Evolutionary conservation across 768 basidiomycete genomes (phyloP).

Genomic region (Boletus speciosus): DNA sequence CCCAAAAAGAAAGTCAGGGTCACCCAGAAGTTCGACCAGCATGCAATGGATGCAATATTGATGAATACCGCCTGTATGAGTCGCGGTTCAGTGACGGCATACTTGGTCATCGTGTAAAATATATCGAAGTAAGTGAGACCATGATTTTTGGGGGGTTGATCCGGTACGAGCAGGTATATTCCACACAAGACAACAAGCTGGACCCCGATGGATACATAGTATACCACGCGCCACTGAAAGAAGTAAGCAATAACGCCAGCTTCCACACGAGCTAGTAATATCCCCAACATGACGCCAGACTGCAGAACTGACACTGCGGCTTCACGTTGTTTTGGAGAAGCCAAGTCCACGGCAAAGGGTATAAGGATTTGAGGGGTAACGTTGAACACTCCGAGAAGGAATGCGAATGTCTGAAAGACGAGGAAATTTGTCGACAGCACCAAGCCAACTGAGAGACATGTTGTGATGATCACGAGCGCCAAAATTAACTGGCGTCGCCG

Average conservation of each 20-base stretch:
- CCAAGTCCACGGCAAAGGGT: slow-evolving; percentile 44
- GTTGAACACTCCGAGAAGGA: slow-evolving; percentile 38
- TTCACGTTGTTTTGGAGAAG: slow-evolving; percentile 24
- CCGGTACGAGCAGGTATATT: slow-evolving; percentile 36
- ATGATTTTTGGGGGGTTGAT: slow-evolving; percentile 38
- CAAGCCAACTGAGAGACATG: slow-evolving; percentile 37
- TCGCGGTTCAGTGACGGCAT: slow-evolving; percentile 39
- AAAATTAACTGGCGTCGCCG: slow-evolving; percentile 42
- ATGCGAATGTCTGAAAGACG: slow-evolving; percentile 34
- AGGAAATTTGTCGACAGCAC: slow-evolving; percentile 33
- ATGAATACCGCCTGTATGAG: slow-evolving; percentile 33
- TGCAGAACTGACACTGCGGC: slow-evolving; percentile 30
- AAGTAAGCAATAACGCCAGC: slow-evolving; percentile 39
- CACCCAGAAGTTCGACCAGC: slow-evolving; percentile 34
- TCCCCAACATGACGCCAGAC: slow-evolving; percentile 25
- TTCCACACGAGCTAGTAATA: slow-evolving; percentile 29
- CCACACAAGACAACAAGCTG: slow-evolving; percentile 27
- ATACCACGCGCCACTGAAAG: slow-evolving; percentile 39
- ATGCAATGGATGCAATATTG: slow-evolving; percentile 24
- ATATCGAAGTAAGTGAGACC: slow-evolving; percentile 33
- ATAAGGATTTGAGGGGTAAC: slow-evolving; percentile 38
- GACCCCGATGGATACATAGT: slow-evolving; percentile 39
- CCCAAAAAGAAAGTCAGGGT: slow-evolving; percentile 43
- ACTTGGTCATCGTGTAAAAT: slow-evolving; percentile 38
- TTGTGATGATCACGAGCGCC: slow-evolving; percentile 31